Evolutionary conservation across 1,284 basidiomycete genomes (phyloP).

Genomic region (Quambalaria eucalypti): DNA sequence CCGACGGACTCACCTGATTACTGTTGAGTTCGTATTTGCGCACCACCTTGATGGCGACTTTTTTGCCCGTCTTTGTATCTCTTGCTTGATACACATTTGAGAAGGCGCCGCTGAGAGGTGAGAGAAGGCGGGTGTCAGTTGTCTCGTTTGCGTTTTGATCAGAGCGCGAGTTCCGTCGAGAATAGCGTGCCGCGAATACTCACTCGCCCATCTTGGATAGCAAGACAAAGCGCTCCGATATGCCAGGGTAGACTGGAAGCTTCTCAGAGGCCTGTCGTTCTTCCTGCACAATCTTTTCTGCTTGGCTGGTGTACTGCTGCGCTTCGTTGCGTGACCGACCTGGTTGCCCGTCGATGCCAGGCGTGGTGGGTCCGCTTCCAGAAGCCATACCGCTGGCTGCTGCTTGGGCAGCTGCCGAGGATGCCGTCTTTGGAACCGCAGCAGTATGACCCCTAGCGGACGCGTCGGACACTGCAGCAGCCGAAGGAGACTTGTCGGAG

Average conservation of each 20-base stretch:
- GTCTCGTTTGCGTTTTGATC: not conserved
- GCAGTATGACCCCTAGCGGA: conserved; percentile 10
- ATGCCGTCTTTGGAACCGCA: not conserved
- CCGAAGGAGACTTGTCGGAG: conserved; percentile 13
- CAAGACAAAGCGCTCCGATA: conserved; percentile 36
- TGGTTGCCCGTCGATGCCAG: conserved; percentile 8
- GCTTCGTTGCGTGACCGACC: conserved; percentile 8
- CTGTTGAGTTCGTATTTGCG: conserved; percentile 91
- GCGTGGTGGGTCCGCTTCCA: conserved; percentile 1
- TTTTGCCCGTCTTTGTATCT: conserved; percentile 65
- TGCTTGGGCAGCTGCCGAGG: conserved; percentile 3
- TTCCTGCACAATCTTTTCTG: conserved; percentile 33
- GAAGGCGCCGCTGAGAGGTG: conserved; percentile 63
- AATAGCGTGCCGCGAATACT: conserved; percentile 4
- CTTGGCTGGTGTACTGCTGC: conserved; percentile 26
- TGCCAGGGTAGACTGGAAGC: conserved; percentile 37
- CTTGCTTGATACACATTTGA: conserved; percentile 94
- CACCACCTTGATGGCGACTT: conserved; percentile 94
- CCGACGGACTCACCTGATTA: conserved; percentile 84
- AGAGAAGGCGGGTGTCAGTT: not conserved
- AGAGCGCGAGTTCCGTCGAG: not conserved
- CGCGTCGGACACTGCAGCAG: conserved; percentile 18
- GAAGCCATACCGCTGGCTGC: conserved; percentile 2
- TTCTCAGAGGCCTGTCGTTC: conserved; percentile 33
- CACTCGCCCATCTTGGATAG: conserved; percentile 41